Evolutionary conservation across 306 rosid genomes (phyloP), one percentile per base, ranked within the genome.

Genomic region (Fragaria vesca): DNA sequence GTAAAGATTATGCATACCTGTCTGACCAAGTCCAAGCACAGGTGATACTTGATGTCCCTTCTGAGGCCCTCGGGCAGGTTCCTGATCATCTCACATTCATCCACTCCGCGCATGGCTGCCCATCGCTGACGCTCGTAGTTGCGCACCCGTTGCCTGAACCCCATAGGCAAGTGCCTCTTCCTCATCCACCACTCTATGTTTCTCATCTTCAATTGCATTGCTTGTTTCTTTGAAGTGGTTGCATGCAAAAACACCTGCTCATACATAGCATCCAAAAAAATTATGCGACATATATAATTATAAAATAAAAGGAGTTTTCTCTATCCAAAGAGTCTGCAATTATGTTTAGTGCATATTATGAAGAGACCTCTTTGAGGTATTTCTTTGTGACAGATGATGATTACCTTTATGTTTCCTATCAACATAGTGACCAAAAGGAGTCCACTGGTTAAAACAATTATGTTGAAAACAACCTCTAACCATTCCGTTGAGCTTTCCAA

Each of bases 141-240:
- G 1, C 96, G 90, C 66, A 95, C 98, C 1, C 97, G 89, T 32
- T 95, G 98, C 70, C 93, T 50, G 32, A 88, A 91, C 17, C 85
- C 91, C 43, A 73, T 84, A 3, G 98, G 98, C 85, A 95, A 80
- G 0, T 55, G 83, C 87, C 97, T 87, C 83, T 91, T 93, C 81
- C 88, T 87, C 98, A 95, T 92, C 98, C 97, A 92, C 98, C 97
- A 92, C 75, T 95, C 98, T 6, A 95, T 72, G 82, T 93, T 93
- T 79, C 96, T 95, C 98, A 95, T 95, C 87, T 83, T 91, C 78
- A 93, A 74, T 76, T 89, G 89, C 98, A 95, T 95, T 9, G 88
- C 93, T 79, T 89, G 98, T 79, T 95, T 95, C 88, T 95, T 95
- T 12, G 97, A 95, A 71, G 97, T 91, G 0, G 97, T 88, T 26